Base-by-base conservation (phyloP, 768 basidiomycete genomes). In the Botryobasidium botryosum region DNA sequence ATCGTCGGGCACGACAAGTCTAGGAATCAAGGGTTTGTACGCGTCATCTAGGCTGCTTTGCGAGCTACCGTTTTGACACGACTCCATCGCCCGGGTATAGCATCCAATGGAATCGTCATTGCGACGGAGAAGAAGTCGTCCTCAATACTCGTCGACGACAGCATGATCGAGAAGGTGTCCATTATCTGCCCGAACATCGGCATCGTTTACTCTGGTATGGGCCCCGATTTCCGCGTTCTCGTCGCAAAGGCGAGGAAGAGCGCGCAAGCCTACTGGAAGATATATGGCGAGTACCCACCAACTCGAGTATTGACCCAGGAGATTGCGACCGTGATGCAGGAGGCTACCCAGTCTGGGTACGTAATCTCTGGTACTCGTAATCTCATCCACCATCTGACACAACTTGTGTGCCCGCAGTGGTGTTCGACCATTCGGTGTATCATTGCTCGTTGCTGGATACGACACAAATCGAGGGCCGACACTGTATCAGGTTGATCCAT, bases 81-180 rank as follows among this genome's bases (percentile, higher is more conserved):
- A 12, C 31, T 25, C 20, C 29, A 42, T 10, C 37, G 37, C 37
- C 37, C 10, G 12, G 10, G 37, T 21, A 7, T 58, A 97, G 94
- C 94, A 24, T 86, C 94, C 35, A 99, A 99, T 63, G 94, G 94
- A 48, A 92, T 99, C 57, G 94, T 99, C 51, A 87, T 99, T 54
- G 92, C 94, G 32, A 97, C 94, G 5, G 94, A 97, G 68, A 99
- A 99, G 79, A 97, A 97, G 68, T 76, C 90, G 8, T 87, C 92
- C 17, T 99, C 94, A 8, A 79, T 96, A 57, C 74, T 99, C 54
- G 85, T 99, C 52, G 94, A 99, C 68, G 87, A 96, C 63, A 86
- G 86, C 25, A 86, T 92, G 71, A 74, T 99, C 55, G 94, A 99
- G 62, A 96, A 94, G 65, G 88, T 94, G 50, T 86, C 90, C 1